Conservation (phyloP, 169 alveolate species). For the Babesia gibsoni region DNA sequence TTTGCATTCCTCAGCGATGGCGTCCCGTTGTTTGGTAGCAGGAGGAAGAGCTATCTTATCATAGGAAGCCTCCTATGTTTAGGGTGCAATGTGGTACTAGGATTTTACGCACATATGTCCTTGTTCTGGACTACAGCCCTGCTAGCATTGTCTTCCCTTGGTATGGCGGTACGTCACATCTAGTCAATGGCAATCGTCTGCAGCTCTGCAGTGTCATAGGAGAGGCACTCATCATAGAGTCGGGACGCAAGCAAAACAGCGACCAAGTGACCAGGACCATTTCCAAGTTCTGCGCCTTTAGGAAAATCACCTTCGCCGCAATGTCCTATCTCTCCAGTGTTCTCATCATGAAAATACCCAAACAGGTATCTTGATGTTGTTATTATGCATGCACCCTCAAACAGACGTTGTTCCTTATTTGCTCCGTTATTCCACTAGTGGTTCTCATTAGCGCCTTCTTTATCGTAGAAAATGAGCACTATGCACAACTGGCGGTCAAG, state of each 20-base stretch:
- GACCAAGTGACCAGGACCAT: slow-evolving; percentile 70
- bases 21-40: slow-evolving; percentile 79
- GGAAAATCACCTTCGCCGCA: slow-evolving; percentile 77
- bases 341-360: slow-evolving; percentile 58
- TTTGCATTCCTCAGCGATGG: slow-evolving; percentile 83
- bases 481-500: slow-evolving; percentile 25
- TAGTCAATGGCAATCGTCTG: not conserved
- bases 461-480: slow-evolving; percentile 62
- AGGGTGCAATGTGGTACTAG: slow-evolving; percentile 51
- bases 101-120: slow-evolving; percentile 54
- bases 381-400: not conserved
- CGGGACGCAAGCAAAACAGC: slow-evolving; percentile 68
- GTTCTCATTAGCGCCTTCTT: slow-evolving; percentile 72
- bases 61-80: slow-evolving; percentile 75
- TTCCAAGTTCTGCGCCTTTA: slow-evolving; percentile 76
- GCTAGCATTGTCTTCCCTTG: slow-evolving; percentile 68
- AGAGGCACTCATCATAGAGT: slow-evolving; percentile 87
- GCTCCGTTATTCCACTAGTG: slow-evolving; percentile 72
- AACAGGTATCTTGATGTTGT: slow-evolving; percentile 12
- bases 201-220: slow-evolving; percentile 82
- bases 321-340: slow-evolving; percentile 80
- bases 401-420: slow-evolving; percentile 74
- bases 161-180: slow-evolving; percentile 64
- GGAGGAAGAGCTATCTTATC: slow-evolving; percentile 81
- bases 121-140: slow-evolving; percentile 63